phyloP scores from a whole-genome alignment of 2,329 filamentous ascomycete species.

The Beauveria sp. region DNA sequence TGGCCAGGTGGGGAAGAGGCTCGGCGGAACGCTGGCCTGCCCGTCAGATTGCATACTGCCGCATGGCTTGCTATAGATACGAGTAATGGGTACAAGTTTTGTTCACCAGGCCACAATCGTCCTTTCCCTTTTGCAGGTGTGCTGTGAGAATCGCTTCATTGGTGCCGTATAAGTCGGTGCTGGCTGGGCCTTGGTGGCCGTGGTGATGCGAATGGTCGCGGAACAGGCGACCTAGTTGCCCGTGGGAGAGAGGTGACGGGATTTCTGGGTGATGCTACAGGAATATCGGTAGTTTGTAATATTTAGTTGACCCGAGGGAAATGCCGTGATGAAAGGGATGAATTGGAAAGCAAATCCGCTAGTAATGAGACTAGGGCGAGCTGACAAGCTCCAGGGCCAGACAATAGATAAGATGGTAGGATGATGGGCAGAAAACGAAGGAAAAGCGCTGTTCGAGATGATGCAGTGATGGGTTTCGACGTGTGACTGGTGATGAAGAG shows the following conservation, averaged over 20 bases:
- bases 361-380: neutral
- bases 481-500: neutral
- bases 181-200: too few relatives aligned
- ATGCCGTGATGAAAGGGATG: too few relatives aligned
- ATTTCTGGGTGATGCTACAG: too few relatives aligned
- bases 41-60: neutral
- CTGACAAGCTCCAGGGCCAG: neutral
- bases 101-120: neutral
- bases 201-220: too few relatives aligned
- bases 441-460: too few relatives aligned
- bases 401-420: neutral
- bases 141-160: neutral
- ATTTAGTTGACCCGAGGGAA: too few relatives aligned
- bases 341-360: neutral
- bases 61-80: neutral
- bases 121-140: neutral
- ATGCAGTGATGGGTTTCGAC: neutral
- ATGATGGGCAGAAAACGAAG: too few relatives aligned
- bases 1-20: conserved; percentile 4
- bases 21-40: neutral
- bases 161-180: neutral
- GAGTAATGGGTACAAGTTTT: neutral
- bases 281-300: too few relatives aligned
- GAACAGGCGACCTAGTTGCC: too few relatives aligned
- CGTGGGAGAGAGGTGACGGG: too few relatives aligned